Evolutionary conservation across 805 yeast genomes (phyloP), one percentile per base, ranked within the genome.

Genomic region (Ogataea trehalophila): DNA sequence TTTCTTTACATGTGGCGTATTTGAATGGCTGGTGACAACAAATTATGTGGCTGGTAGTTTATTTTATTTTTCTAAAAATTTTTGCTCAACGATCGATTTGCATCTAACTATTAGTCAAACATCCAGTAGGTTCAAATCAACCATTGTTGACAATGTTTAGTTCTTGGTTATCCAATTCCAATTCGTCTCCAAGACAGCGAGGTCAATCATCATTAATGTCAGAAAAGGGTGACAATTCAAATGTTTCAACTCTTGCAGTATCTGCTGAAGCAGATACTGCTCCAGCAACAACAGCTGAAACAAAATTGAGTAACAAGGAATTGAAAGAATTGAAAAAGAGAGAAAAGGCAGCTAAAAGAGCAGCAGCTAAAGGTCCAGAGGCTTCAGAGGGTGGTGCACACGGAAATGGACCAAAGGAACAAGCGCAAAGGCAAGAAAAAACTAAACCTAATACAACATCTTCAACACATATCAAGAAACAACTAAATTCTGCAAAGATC

Each of bases 261-360:
- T 11, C 41, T 8, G 35, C 44, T 17, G 7, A 15, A 2, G 42
- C 18, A 7, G 33, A 43, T 7, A 29, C 42, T 13, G 35, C 35
- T 37, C 14, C 44, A n/a, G 33, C 49, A 9, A 26, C 43, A 11
- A 33, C 49, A 15, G 29, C 39, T 5, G 52, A 11, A 22, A 48
- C 47, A 6, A 43, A 46, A 22, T 64, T 84, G 39, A 68, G 87
- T 9, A 87, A 87, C 55, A 90, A 89, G 58, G 95, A 91, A 65
- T 73, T 88, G 52, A 91, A 91, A 65, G 97, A 88, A 58, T 71
- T 83, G 64, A 87, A 89, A 64, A 91, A 90, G 72, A 80, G 80
- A 58, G 96, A 90, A 60, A 91, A 92, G 69, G 94, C 94, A 14
- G 95, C 94, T 37, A 87, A 88, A 64, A 76, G 98, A 63, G 94